phyloP scores from a whole-genome alignment of 371 early-diverging fungal species.

The Mortierella sp. region DNA sequence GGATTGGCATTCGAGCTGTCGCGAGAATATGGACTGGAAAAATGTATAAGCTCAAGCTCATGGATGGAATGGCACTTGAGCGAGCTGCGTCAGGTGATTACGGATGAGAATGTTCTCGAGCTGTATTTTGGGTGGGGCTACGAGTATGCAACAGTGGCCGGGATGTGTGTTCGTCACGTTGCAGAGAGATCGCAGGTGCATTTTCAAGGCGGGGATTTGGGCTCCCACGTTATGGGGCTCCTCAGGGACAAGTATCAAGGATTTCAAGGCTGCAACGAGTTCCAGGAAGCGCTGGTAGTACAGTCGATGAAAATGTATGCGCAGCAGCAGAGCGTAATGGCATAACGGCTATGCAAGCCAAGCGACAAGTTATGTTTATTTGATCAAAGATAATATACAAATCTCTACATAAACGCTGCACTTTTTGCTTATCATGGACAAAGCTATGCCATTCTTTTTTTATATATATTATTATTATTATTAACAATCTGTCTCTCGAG shows the following conservation, averaged over 20 bases:
- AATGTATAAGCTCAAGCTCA: conserved; percentile 6
- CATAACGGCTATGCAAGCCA: no score
- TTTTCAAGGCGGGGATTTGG: conserved; percentile 19
- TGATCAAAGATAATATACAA: no score
- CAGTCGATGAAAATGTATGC: conserved; percentile 17
- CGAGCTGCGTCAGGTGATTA: conserved; percentile 17
- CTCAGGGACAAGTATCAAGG: conserved; percentile 21
- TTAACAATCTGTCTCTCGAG: no score
- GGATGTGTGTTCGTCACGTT: conserved; percentile 31
- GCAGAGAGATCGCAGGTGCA: conserved; percentile 23
- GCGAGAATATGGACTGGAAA: conserved; percentile 31
- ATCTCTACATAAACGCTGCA: no score
- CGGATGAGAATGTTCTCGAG: conserved; percentile 41
- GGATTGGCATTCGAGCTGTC: conserved; percentile 12
- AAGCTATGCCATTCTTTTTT: no score
- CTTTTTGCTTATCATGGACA: no score
- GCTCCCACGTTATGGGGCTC: conserved; percentile 14
- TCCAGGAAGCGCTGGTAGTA: conserved; percentile 31
- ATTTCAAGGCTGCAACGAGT: conserved; percentile 21
- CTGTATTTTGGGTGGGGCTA: conserved; percentile 43
- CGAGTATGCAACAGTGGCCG: conserved; percentile 5
- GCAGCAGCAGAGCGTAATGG: not conserved
- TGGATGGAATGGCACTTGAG: conserved; percentile 37
- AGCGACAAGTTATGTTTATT: no score
- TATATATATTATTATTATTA: no score